Conservation (phyloP, 495 filamentous ascomycete genomes). For the Penicillium cosmopolitanum region DNA sequence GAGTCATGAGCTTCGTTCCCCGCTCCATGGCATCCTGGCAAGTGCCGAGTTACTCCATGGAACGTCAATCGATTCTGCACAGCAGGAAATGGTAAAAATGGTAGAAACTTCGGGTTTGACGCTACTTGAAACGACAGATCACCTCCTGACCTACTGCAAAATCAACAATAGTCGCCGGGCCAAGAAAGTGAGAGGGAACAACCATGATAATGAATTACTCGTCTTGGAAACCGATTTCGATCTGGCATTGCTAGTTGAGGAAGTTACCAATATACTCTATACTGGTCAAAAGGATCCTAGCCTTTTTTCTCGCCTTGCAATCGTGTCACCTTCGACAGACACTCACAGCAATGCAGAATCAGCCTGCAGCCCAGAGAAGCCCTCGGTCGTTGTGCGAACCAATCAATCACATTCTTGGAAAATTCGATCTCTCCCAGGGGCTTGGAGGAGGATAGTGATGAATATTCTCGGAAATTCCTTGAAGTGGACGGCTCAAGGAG, state of each 20-base stretch:
- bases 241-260: slow-evolving; percentile 56
- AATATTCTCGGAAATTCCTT: slow-evolving; percentile 74
- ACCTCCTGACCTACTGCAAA: slow-evolving; percentile 64
- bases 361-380: background rate
- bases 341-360: background rate
- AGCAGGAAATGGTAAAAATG: slow-evolving; percentile 62
- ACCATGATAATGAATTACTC: slow-evolving; percentile 5
- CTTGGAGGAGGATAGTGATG: slow-evolving; percentile 68
- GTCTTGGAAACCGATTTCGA: slow-evolving; percentile 41
- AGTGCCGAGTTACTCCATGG: slow-evolving; percentile 66
- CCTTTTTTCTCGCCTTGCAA: background rate
- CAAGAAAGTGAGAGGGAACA: slow-evolving; percentile 13
- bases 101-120: slow-evolving; percentile 68
- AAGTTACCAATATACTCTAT: slow-evolving; percentile 62
- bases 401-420: slow-evolving; percentile 53
- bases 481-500: slow-evolving; percentile 66
- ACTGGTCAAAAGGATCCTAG: slow-evolving; percentile 41
- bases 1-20: slow-evolving; percentile 73
- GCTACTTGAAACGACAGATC: slow-evolving; percentile 70
- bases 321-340: background rate
- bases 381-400: slow-evolving; percentile 60
- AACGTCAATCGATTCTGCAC: slow-evolving; percentile 51
- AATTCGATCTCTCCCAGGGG: slow-evolving; percentile 62
- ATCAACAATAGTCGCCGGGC: slow-evolving; percentile 45
- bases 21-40: slow-evolving; percentile 69